A percentile compares a stretch with the other conserved stretches of the same genome.
phyloP scores from a whole-genome alignment of 2,329 filamentous ascomycete genomes.

The Graphilbum sp. region DNA sequence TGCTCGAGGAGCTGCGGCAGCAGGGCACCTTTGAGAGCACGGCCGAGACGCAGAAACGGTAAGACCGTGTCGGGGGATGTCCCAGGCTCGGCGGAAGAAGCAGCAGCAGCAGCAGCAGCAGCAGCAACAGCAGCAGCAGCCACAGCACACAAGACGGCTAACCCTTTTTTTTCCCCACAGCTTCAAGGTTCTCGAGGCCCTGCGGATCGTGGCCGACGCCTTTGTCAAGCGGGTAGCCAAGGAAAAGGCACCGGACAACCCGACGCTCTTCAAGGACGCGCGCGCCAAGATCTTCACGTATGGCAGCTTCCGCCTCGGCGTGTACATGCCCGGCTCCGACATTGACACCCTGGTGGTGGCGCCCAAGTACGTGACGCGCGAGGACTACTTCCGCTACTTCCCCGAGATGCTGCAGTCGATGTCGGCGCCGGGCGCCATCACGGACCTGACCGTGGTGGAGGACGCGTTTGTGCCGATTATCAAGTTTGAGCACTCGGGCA shows the following conservation, averaged over 20 bases:
- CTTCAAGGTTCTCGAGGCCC: conserved; percentile 53
- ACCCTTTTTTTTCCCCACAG: conserved; percentile 23
- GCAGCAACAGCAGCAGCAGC: too few relatives aligned
- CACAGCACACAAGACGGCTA: too few relatives aligned
- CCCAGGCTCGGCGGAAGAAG: not conserved
- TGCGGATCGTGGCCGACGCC: conserved; percentile 68
- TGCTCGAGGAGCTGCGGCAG: conserved; percentile 69
- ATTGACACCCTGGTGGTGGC: conserved; percentile 92
- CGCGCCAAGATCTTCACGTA: conserved; percentile 92
- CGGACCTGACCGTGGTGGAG: conserved; percentile 68
- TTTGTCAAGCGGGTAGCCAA: conserved; percentile 73
- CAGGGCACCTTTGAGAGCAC: conserved; percentile 86
- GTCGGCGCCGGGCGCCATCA: conserved; percentile 63
- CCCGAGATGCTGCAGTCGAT: conserved; percentile 64
- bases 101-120: too few relatives aligned
- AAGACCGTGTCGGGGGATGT: conserved; percentile 9
- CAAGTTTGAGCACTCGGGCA: conserved; percentile 80
- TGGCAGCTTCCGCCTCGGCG: conserved; percentile 86
- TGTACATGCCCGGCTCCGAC: conserved; percentile 90
- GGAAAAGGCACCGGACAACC: conserved; percentile 53
- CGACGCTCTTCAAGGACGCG: conserved; percentile 63
- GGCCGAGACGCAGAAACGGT: conserved; percentile 73
- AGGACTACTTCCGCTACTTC: conserved; percentile 86
- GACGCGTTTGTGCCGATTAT: conserved; percentile 95
- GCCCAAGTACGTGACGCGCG: conserved; percentile 72